These are phyloP conservation scores for Cryptosporidium baileyi DNA, from an alignment of 169 alveolate genomes.

Conservation along the genomic window DNA sequence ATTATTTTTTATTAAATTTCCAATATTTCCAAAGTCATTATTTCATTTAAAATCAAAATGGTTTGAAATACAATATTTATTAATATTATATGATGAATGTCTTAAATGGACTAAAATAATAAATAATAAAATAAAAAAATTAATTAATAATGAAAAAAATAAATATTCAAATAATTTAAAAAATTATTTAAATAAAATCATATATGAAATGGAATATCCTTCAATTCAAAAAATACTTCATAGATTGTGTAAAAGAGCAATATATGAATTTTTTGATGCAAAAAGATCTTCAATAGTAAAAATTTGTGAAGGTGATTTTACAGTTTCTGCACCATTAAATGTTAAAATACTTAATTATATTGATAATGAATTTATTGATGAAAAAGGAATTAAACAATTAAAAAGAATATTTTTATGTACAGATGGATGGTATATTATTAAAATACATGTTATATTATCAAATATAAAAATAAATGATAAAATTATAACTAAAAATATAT, in stretches of 20 bases:
- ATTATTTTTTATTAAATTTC: not conserved
- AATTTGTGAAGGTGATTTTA: slow-evolving; percentile 62
- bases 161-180: not conserved
- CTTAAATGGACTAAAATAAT: slow-evolving; percentile 31
- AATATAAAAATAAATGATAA: not conserved
- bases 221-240: slow-evolving; percentile 20
- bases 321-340: slow-evolving; percentile 43
- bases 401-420: slow-evolving; percentile 16
- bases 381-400: not conserved
- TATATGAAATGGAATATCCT: slow-evolving; percentile 2
- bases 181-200: not conserved
- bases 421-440: slow-evolving; percentile 64
- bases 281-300: slow-evolving; percentile 56
- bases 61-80: slow-evolving; percentile 29
- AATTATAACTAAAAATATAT: slow-evolving; percentile 30
- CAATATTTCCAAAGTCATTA: slow-evolving; percentile 22
- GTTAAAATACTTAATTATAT: slow-evolving; percentile 17
- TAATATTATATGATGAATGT: slow-evolving; percentile 32
- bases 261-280: slow-evolving; percentile 60
- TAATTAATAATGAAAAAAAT: not conserved
- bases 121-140: not conserved
- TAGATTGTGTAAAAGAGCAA: slow-evolving; percentile 59
- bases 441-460: not conserved
- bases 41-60: not conserved
- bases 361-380: slow-evolving; percentile 3